phyloP scores from a whole-genome alignment of 192 early-diverging fungal species.

The Phlyctochytrium arcticum region DNA sequence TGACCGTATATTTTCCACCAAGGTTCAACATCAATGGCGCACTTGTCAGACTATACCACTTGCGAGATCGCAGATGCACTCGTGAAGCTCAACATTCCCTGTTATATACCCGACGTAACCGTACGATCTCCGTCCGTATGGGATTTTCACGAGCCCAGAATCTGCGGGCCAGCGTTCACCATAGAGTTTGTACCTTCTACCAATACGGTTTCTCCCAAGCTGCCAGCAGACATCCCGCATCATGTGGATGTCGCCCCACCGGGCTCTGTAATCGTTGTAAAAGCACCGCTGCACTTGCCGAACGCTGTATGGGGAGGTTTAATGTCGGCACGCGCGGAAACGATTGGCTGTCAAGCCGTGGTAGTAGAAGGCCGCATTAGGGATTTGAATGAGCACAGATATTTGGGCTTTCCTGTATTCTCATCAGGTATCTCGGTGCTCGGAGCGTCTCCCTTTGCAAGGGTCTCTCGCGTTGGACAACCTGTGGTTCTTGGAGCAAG shows the following conservation, averaged over 20 bases:
- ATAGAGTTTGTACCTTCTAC: constrained; percentile 26
- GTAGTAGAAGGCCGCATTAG: constrained; percentile 45
- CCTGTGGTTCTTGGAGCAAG: constrained; percentile 24
- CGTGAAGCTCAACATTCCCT: constrained; percentile 24
- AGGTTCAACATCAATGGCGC: too few relatives aligned
- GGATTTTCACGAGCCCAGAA: background rate
- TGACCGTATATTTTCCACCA: too few relatives aligned
- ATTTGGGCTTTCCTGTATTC: constrained; percentile 30
- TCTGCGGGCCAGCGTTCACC: constrained; percentile 41
- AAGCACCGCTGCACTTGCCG: constrained; percentile 21
- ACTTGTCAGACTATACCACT: too few relatives aligned
- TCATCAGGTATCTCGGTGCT: constrained; percentile 30
- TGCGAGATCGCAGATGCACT: constrained; percentile 49
- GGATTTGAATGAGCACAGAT: constrained; percentile 41
- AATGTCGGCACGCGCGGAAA: constrained; percentile 36
- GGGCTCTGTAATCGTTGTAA: constrained; percentile 41
- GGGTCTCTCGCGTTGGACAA: constrained; percentile 27
- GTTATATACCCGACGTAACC: constrained; percentile 20
- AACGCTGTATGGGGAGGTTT: constrained; percentile 56
- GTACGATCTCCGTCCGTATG: background rate
- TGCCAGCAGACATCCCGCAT: constrained; percentile 7
- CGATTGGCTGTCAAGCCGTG: constrained; percentile 29
- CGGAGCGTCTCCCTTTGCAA: constrained; percentile 29
- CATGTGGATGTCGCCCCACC: constrained; percentile 37
- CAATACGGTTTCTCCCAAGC: constrained; percentile 14